phyloP scores from a whole-genome alignment of 495 filamentous ascomycete species.

The Bacidia gigantensis region DNA sequence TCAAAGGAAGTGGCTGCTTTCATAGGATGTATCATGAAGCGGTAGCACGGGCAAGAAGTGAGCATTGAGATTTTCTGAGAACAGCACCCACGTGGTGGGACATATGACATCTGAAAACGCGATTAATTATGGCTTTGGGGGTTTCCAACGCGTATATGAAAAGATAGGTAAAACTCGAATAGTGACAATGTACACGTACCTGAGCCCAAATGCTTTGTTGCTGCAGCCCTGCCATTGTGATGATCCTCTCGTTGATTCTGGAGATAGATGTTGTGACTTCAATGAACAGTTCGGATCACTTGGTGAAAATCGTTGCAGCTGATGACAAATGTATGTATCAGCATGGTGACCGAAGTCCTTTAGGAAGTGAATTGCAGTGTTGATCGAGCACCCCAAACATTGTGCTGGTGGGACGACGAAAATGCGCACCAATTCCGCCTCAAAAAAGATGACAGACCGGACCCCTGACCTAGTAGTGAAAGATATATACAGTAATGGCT shows the following conservation, averaged over 20 bases:
- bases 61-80: slow-evolving; percentile 30
- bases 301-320: not conserved
- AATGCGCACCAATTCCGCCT: too few relatives aligned
- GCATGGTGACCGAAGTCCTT: too few relatives aligned
- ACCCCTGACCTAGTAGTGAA: too few relatives aligned
- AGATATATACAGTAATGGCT: too few relatives aligned
- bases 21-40: slow-evolving; percentile 45
- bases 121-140: too few relatives aligned
- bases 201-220: not conserved
- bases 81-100: slow-evolving; percentile 29
- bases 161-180: too few relatives aligned
- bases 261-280: not conserved
- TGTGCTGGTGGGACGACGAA: too few relatives aligned
- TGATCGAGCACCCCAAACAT: too few relatives aligned
- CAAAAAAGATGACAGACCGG: too few relatives aligned
- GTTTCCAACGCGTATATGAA: too few relatives aligned
- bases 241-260: not conserved
- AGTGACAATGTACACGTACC: too few relatives aligned
- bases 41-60: slow-evolving; percentile 35
- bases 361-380: too few relatives aligned
- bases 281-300: not conserved
- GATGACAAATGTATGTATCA: not conserved
- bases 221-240: not conserved
- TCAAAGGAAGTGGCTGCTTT: slow-evolving; percentile 38
- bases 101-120: slow-evolving; percentile 21